A percentile compares a stretch with the other conserved stretches of the same genome.
These are phyloP conservation scores for Acanthamoeba lenticulata DNA, from an alignment of 208 protist genomes.

Conservation along the genomic window DNA sequence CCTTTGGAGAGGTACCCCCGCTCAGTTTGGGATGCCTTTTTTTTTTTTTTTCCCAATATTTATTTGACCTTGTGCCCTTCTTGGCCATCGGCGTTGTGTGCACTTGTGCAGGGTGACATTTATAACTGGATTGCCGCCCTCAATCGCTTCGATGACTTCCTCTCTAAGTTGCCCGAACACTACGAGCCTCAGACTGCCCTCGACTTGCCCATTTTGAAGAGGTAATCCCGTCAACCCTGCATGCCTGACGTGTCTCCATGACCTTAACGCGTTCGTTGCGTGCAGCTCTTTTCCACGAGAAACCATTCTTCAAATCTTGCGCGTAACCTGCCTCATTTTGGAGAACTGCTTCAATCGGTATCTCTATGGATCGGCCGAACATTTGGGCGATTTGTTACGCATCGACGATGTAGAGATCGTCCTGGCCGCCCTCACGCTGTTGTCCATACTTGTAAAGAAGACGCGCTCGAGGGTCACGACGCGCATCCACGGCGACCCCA, in stretches of 20 bases:
- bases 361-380: slow-evolving; percentile 51
- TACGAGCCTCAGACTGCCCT: slow-evolving; percentile 21
- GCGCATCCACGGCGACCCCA: slow-evolving; percentile 39
- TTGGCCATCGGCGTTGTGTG: background rate
- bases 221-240: background rate
- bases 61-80: background rate
- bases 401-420: slow-evolving; percentile 42
- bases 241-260: background rate
- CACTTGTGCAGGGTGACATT: slow-evolving; percentile 53
- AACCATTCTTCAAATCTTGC: background rate
- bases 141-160: slow-evolving; percentile 42
- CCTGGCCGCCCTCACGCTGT: background rate
- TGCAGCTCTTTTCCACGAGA: slow-evolving; percentile 60
- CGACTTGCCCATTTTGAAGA: slow-evolving; percentile 38
- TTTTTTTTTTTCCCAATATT: background rate
- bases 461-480: slow-evolving; percentile 39
- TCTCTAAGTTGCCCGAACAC: background rate
- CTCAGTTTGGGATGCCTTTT: background rate
- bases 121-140: slow-evolving; percentile 26
- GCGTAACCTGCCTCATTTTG: slow-evolving; percentile 25
- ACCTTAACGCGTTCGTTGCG: background rate
- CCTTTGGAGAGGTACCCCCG: slow-evolving; percentile 9
- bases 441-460: slow-evolving; percentile 59
- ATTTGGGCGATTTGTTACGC: slow-evolving; percentile 30
- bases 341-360: slow-evolving; percentile 61